Evolutionary conservation across 2,329 filamentous ascomycete species (phyloP), one percentile per base, ranked within the genome.

Genomic region (Phaeosphaeria sp.): DNA sequence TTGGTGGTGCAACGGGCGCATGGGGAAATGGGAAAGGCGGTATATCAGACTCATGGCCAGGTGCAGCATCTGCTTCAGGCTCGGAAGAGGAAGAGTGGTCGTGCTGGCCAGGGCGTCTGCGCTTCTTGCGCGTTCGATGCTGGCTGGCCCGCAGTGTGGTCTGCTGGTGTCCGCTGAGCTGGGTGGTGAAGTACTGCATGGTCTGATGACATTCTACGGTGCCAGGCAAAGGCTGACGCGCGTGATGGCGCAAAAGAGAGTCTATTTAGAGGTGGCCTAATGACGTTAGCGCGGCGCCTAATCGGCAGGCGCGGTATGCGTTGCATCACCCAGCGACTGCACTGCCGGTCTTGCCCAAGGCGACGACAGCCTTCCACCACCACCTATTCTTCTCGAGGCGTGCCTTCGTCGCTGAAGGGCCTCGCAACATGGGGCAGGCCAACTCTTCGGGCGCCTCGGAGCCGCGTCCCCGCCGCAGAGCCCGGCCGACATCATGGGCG

Each of bases 1-100:
- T 64, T 54, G 58, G 42, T 18, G 55, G 39, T 48, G 55, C 62
- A 47, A 63, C 69, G 51, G 79, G 65, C 27, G 75, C 75, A 63
- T 83, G 81, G 36, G 81, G 81, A 59, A 83, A 83, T 36, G 80
- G 79, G 23, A 66, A 59, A 44, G 71, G 68, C 49, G 81, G 80
- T 15, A 81, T 57, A 22, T 72, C 65, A 43, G 77, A 54, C 22
- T 71, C 74, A 25, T 75, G 64, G n/a, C 77, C 68, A 55, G 78
- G 69, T 52, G 73, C 65, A 58, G 77, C 72, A 51, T 79, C 80
- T 60, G 81, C 21, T 30, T 50, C 27, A 21, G 50, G 36, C 22
- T 60, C 47, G 46, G 58, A 50, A 44, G 36, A 46, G 20, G 56
- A 21, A 59, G 61, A 59, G 48, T 59, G 54, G 36, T 65, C 56